Evolutionary conservation across 306 rosid genomes (phyloP), one percentile per base, ranked within the genome.

Genomic region (Citrullus colocynthis): DNA sequence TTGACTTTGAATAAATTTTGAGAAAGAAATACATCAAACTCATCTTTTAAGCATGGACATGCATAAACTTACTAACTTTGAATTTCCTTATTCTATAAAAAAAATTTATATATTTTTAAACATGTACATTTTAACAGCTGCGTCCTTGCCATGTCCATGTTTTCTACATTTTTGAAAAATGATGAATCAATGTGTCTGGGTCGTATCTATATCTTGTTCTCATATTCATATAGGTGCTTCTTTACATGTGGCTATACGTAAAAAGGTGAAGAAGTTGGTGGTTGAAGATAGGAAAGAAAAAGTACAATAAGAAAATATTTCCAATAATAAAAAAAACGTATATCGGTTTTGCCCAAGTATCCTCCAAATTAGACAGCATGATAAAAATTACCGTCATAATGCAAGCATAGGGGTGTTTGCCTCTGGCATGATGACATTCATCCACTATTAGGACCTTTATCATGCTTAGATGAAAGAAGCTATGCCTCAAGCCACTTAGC

Each of bases 351-450:
- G 7, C 9, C 56, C 52, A 66, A 18, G 51, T n/a, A n/a, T 17
- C 51, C 28, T 37, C 72, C 39, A 39, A 65, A 65, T 42, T 17
- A 67, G 74, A 41, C 18, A 11, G 30, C 24, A 11, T 69, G 37
- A 42, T 42, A 66, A 70, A 4, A 21, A 70, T 85, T 83, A 92
- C 98, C 16, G 67, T 82, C 98, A 94, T 87, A 67, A 94, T 89
- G 81, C 88, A 82, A 34, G 95, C 93, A 56, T 94, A 94, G 7
- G 92, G 84, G 81, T 92, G 76, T 60, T 9, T 85, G 6, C 96
- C 95, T 80, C 84, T 82, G 60, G 96, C 90, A 84, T 92, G 95
- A 84, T 94, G 98, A 79, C 97, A 94, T 86, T 94, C 98, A 57
- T 94, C 98, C 24, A 94, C 7, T 85, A 94, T 83, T 48, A 92